Evolutionary conservation across 257 asterid species (phyloP).

Genomic region (Nicotiana knightiana): DNA sequence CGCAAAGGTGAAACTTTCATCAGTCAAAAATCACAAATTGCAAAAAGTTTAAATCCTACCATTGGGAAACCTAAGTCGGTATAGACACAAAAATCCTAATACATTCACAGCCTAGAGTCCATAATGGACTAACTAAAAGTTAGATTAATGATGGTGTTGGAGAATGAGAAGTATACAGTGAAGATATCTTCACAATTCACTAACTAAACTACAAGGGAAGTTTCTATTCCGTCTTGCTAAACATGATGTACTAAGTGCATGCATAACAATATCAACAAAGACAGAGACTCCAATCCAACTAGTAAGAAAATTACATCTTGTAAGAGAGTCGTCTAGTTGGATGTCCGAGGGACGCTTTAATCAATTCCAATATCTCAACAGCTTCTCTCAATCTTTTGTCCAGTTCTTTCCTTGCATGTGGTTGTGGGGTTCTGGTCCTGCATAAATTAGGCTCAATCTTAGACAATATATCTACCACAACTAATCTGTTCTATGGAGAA

Average conservation of each 20-base stretch:
- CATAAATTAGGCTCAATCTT: background rate
- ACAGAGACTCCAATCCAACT: background rate
- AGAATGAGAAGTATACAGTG: background rate
- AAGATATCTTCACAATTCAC: background rate
- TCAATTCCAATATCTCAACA: slow-evolving; percentile 44
- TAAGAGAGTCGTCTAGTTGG: background rate
- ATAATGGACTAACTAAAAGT: background rate
- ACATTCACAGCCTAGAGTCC: background rate
- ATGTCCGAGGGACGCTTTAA: slow-evolving; percentile 16
- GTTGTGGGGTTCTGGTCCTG: slow-evolving; percentile 37
- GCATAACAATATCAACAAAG: background rate
- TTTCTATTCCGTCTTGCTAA: background rate
- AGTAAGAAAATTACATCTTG: background rate
- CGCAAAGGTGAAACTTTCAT: no score
- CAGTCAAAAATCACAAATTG: no score
- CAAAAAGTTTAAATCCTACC: no score
- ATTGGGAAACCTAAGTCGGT: no score
- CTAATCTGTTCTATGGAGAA: background rate
- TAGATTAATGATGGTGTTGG: background rate
- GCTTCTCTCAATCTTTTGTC: slow-evolving; percentile 62
- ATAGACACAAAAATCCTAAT: background rate
- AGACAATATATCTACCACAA: background rate
- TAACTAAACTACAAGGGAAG: background rate
- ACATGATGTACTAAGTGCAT: background rate
- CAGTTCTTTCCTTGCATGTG: slow-evolving; percentile 38